phyloP scores from a whole-genome alignment of 768 basidiomycete genomes.

The Cubamyces lactineus region DNA sequence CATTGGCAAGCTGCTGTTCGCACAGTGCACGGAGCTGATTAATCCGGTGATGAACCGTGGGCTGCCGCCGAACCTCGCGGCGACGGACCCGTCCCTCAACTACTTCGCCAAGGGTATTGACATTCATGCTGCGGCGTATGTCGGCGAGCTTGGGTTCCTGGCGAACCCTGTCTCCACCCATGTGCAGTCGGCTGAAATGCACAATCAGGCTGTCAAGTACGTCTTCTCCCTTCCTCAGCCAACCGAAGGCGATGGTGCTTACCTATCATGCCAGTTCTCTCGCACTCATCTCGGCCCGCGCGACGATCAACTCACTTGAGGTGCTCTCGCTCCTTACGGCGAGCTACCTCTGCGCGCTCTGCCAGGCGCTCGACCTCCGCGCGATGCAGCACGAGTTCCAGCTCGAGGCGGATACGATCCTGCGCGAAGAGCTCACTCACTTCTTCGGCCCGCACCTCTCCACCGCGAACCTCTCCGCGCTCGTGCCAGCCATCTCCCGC shows the following conservation, averaged over 20 bases:
- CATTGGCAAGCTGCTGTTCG: constrained; percentile 53
- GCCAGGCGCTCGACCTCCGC: constrained; percentile 87
- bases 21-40: constrained; percentile 68
- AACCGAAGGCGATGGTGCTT: constrained; percentile 15
- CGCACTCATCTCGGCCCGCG: constrained; percentile 81
- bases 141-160: constrained; percentile 78
- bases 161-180: constrained; percentile 85
- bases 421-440: constrained; percentile 50
- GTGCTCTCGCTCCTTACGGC: constrained; percentile 75
- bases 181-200: constrained; percentile 88
- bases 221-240: constrained; percentile 32
- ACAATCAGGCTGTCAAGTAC: constrained; percentile 90
- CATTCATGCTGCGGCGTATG: constrained; percentile 82
- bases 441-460: constrained; percentile 48
- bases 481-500: constrained; percentile 44
- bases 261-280: constrained; percentile 57
- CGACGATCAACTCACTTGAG: constrained; percentile 77
- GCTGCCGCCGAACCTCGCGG: constrained; percentile 79
- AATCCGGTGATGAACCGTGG: constrained; percentile 85
- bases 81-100: constrained; percentile 79
- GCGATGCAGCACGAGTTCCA: constrained; percentile 71
- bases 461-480: constrained; percentile 34
- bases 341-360: constrained; percentile 75
- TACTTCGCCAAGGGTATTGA: constrained; percentile 87
- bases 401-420: constrained; percentile 49